Base-by-base conservation (phyloP, 176 grass and related monocot genomes). In the Musa troglodytarum region DNA sequence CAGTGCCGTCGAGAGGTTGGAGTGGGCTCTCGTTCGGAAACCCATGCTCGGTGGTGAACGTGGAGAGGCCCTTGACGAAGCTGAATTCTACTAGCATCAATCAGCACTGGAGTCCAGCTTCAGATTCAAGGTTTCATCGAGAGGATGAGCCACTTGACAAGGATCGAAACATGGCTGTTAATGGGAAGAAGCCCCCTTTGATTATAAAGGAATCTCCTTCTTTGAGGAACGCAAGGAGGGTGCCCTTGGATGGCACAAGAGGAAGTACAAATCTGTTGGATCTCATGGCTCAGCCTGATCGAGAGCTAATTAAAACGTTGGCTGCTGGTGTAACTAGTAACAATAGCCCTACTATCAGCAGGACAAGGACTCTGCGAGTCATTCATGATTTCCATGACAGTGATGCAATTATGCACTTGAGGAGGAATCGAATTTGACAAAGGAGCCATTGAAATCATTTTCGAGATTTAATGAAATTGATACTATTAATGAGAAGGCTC, bases 31-130 rank as follows among this genome's bases (percentile, higher is more conserved):
- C 85, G 0, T 83, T 90, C 0, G 95, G 95, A 9, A 99, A 94
- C 63, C 95, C 95, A 3, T 99, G 95, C 4, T 88, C 95, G 0
- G 86, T 99, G 9, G 95, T 99, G n/a, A 91, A 99, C 79, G 81
- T 87, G 13, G 88, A 99, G 22, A 92, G 72, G 75, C 83, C 86
- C 50, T 78, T 90, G 55, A 87, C 80, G 0, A 93, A 85, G 80
- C 80, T 24, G 81, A 75, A n/a, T 82, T 51, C 69, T 9, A 73
- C 25, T 23, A 25, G 49, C 28, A 26, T 65, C 14, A 21, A 53
- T 25, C 12, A 20, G n/a, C 8, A 17, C 49, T 13, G 52, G 58
- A 65, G 7, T 65, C 52, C 28, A 50, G 10, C 49, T 22, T 62
- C 57, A 9, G 26, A n/a, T 59, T 63, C 57, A 1, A 76, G 29